Conservation (phyloP, 176 grass and related monocot species). For the Guadua angustifolia region DNA sequence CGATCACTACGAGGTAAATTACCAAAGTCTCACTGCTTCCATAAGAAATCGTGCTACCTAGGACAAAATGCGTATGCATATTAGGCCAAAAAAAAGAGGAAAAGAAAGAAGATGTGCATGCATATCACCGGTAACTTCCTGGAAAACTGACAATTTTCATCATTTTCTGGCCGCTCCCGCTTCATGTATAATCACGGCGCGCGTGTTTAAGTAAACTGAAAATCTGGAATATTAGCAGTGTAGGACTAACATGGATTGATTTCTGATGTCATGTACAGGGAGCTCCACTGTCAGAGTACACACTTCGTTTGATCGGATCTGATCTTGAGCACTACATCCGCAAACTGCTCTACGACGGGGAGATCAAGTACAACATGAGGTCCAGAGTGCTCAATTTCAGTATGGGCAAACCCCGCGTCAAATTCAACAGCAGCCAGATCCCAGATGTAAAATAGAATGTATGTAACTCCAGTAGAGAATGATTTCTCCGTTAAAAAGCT, state of each 20-base stretch:
- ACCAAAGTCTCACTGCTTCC: background rate
- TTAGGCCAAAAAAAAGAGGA: background rate
- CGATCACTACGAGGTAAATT: slow-evolving; percentile 80
- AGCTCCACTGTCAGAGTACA: slow-evolving; percentile 81
- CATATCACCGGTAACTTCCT: background rate
- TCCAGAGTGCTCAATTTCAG: slow-evolving; percentile 86
- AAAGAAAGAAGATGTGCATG: no score
- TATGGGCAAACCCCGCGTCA: slow-evolving; percentile 91
- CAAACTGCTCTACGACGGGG: slow-evolving; percentile 82
- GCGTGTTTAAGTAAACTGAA: background rate
- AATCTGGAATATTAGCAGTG: background rate
- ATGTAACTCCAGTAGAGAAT: background rate
- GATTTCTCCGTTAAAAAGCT: background rate
- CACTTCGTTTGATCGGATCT: slow-evolving; percentile 79
- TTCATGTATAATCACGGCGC: background rate
- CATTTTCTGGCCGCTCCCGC: background rate
- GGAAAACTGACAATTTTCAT: background rate
- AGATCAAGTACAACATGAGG: slow-evolving; percentile 97
- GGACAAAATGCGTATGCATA: background rate
- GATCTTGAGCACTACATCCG: slow-evolving; percentile 94
- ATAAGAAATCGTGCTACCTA: background rate
- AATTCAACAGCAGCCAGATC: slow-evolving; percentile 85
- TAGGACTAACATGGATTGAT: background rate
- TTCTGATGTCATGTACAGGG: slow-evolving; percentile 52
- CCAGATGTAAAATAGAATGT: slow-evolving; percentile 48